A percentile compares a stretch with the other conserved stretches of the same genome.
Conservation (phyloP, 169 alveolate genomes). For the Gregarina niphandrodes region DNA sequence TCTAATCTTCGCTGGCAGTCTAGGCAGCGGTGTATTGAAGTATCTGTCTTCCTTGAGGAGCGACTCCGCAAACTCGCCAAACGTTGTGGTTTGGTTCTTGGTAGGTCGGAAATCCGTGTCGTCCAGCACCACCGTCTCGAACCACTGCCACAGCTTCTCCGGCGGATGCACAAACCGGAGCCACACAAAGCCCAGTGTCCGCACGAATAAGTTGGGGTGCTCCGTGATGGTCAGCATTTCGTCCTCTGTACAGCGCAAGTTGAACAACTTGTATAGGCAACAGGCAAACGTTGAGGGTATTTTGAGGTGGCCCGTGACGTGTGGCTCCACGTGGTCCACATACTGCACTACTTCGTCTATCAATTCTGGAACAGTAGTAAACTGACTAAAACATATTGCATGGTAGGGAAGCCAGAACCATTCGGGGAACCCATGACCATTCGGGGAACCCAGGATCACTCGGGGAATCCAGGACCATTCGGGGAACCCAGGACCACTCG, state of each 20-base stretch:
- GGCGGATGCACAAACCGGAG: background rate
- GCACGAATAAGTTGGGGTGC: background rate
- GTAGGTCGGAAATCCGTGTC: conserved; percentile 15
- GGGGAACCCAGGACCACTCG: background rate
- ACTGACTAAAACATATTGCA: background rate
- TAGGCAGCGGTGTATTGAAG: conserved; percentile 12
- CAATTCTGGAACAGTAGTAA: conserved; percentile 3
- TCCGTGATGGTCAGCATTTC: background rate
- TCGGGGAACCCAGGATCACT: background rate
- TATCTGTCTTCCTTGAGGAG: conserved; percentile 19
- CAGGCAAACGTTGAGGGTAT: conserved; percentile 18
- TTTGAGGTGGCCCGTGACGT: conserved; percentile 8
- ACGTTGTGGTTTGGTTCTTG: conserved; percentile 3
- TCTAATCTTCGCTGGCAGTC: conserved; percentile 16
- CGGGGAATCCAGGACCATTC: background rate
- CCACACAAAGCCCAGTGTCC: background rate
- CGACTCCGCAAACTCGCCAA: conserved; percentile 12
- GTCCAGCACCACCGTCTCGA: conserved; percentile 14
- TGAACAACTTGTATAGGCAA: conserved; percentile 14
- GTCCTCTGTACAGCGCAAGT: conserved; percentile 6
- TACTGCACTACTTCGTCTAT: conserved; percentile 7
- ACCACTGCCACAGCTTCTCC: conserved; percentile 20
- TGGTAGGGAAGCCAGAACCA: background rate
- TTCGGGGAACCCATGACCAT: background rate
- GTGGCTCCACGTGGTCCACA: conserved; percentile 17